phyloP scores from a whole-genome alignment of 768 basidiomycete genomes.

The Kwoniella europaea region DNA sequence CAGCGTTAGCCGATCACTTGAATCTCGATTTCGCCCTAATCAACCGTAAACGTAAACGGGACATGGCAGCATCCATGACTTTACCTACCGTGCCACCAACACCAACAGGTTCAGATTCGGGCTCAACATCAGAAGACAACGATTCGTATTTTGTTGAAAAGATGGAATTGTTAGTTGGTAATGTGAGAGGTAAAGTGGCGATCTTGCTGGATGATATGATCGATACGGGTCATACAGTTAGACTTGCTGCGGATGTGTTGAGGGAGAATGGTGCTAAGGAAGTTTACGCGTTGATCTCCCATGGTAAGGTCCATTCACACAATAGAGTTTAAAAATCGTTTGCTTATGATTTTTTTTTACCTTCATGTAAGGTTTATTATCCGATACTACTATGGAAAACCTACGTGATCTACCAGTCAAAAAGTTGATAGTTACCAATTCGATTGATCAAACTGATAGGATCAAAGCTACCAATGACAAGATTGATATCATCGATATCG shows the following conservation, averaged over 20 bases:
- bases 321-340: too few relatives aligned
- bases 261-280: conserved; percentile 83
- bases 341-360: conserved; percentile 4
- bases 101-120: conserved; percentile 44
- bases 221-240: conserved; percentile 68
- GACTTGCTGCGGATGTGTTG: conserved; percentile 85
- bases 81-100: conserved; percentile 48
- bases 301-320: conserved; percentile 58
- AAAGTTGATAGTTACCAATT: conserved; percentile 97
- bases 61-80: conserved; percentile 38
- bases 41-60: conserved; percentile 91
- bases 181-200: conserved; percentile 76
- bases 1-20: conserved; percentile 92
- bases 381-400: conserved; percentile 79
- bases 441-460: conserved; percentile 78
- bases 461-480: conserved; percentile 75
- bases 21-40: conserved; percentile 98
- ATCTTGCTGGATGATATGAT: conserved; percentile 97
- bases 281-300: conserved; percentile 92
- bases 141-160: conserved; percentile 47
- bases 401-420: conserved; percentile 77
- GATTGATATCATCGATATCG: conserved; percentile 93
- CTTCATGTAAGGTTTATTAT: conserved; percentile 71
- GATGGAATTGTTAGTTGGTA: conserved; percentile 74
- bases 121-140: conserved; percentile 41